phyloP scores from a whole-genome alignment of 2,329 filamentous ascomycete species.

The Cyclaneusma minus region DNA sequence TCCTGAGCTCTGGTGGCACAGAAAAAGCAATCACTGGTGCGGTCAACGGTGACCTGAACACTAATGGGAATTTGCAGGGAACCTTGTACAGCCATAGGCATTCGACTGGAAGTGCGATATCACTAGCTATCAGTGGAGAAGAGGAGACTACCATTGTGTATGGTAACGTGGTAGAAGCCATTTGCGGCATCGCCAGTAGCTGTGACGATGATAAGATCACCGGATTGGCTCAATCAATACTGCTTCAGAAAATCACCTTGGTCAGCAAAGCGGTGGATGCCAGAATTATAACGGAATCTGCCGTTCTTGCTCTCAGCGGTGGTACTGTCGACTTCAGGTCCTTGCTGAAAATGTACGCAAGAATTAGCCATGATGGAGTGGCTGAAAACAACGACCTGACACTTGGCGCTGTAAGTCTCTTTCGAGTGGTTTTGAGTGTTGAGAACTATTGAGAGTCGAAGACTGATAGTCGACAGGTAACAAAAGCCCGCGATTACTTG shows the following conservation, averaged over 20 bases:
- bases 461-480: conserved; percentile 32
- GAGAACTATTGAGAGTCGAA: conserved; percentile 3
- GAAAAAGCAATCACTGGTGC: conserved; percentile 26
- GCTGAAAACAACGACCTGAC: conserved; percentile 51
- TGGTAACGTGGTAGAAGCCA: conserved; percentile 83
- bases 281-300: conserved; percentile 71
- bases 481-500: conserved; percentile 65
- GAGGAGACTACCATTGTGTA: conserved; percentile 68
- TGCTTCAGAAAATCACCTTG: conserved; percentile 88
- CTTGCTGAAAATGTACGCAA: conserved; percentile 69
- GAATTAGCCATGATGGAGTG: conserved; percentile 58
- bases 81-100: conserved; percentile 37
- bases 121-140: conserved; percentile 57
- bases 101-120: conserved; percentile 62
- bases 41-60: conserved; percentile 36
- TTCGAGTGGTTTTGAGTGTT: conserved; percentile 1
- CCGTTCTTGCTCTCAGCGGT: conserved; percentile 60
- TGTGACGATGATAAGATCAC: conserved; percentile 85
- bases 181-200: conserved; percentile 73
- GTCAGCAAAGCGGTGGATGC: conserved; percentile 68
- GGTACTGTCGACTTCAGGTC: conserved; percentile 72
- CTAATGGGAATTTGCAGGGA: conserved; percentile 27
- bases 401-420: conserved; percentile 49
- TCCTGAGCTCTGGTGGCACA: conserved; percentile 56
- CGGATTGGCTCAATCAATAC: conserved; percentile 83